Percentiles rank a stretch among this genome's conserved stretches.
Evolutionary conservation across 2,329 filamentous ascomycete species (phyloP).

Genomic region (Fusarium aywerte): DNA sequence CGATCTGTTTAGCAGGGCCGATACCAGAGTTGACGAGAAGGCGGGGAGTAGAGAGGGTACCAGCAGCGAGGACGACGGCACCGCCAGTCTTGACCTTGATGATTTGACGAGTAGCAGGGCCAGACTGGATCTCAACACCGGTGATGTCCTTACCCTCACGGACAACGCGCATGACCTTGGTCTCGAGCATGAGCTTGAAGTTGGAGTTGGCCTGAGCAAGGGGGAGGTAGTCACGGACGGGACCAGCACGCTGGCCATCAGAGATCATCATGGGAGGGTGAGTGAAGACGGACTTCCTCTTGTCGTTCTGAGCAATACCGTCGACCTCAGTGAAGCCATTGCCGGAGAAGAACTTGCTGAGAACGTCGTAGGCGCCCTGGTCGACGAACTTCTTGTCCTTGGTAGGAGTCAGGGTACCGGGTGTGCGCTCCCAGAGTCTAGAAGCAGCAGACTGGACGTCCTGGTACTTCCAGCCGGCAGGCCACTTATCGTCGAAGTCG

Average conservation of each 20-base stretch:
- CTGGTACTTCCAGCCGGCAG: constrained; percentile 72
- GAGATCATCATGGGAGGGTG: constrained; percentile 65
- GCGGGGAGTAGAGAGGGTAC: constrained; percentile 76
- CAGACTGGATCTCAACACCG: constrained; percentile 75
- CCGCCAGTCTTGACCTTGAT: constrained; percentile 43
- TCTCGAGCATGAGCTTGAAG: constrained; percentile 75
- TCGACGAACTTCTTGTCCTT: constrained; percentile 73
- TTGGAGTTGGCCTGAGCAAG: constrained; percentile 68
- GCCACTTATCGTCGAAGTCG: constrained; percentile 80
- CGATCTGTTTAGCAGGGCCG: constrained; percentile 69
- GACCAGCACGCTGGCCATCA: constrained; percentile 74
- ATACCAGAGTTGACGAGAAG: constrained; percentile 71
- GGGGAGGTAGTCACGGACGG: constrained; percentile 77
- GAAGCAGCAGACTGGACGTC: constrained; percentile 66
- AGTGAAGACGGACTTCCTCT: constrained; percentile 72
- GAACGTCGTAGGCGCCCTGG: constrained; percentile 72
- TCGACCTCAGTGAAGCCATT: constrained; percentile 72
- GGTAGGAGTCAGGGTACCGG: constrained; percentile 74
- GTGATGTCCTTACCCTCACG: constrained; percentile 70
- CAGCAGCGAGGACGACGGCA: constrained; percentile 72
- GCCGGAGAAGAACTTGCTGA: constrained; percentile 67
- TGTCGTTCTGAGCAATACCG: constrained; percentile 69
- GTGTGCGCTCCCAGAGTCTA: constrained; percentile 75
- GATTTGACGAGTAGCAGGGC: constrained; percentile 55
- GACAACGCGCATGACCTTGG: constrained; percentile 73